Conservation (phyloP, 2,329 filamentous ascomycete genomes). For the Fusarium illudens region DNA sequence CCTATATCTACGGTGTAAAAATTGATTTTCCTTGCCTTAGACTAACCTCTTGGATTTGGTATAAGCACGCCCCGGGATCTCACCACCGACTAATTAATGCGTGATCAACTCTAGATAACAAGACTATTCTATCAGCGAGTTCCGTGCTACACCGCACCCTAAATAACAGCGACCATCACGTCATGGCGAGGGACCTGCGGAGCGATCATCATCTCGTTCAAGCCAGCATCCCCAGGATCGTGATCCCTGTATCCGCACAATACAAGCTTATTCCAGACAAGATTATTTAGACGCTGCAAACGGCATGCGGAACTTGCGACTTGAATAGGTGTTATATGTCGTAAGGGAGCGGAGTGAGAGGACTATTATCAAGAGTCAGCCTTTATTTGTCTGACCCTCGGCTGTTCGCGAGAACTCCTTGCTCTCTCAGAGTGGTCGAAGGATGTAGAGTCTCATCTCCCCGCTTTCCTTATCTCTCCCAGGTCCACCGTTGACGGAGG, state of each 20-base stretch:
- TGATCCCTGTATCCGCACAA: background rate
- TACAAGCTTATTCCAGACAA: background rate
- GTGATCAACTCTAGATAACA: background rate
- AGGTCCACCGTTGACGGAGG: background rate
- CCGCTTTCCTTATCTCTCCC: background rate
- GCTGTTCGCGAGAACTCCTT: background rate
- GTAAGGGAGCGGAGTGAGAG: background rate
- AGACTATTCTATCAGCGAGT: background rate
- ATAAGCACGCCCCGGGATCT: too few species aligned
- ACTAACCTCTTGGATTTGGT: too few species aligned
- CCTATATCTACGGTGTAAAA: too few species aligned
- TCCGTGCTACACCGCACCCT: background rate
- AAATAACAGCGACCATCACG: background rate
- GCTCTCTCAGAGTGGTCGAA: background rate
- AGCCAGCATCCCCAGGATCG: background rate
- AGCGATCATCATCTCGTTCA: background rate
- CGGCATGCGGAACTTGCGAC: background rate
- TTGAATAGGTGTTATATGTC: background rate
- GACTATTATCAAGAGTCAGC: background rate
- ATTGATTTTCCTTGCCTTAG: too few species aligned
- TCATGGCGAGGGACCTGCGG: background rate
- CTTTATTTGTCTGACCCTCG: background rate
- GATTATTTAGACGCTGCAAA: background rate
- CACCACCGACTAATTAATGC: too few species aligned
- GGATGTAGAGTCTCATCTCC: background rate